phyloP scores from a whole-genome alignment of 495 filamentous ascomycete genomes.

The Penicillium silybi region DNA sequence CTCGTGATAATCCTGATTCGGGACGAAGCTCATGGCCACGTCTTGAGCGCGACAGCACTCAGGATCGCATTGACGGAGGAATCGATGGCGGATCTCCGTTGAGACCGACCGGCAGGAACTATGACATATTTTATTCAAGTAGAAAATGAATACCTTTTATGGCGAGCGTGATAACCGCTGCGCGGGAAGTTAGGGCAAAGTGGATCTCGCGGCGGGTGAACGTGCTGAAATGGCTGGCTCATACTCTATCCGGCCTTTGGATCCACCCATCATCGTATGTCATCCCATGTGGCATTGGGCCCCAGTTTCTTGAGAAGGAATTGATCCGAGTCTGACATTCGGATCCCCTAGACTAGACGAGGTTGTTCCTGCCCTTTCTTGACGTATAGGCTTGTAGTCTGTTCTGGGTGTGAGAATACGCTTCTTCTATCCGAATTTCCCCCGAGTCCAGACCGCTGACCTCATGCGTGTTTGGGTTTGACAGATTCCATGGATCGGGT shows the following conservation, averaged over 20 bases:
- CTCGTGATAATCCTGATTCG: slow-evolving; percentile 28
- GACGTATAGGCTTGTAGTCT: too few species aligned
- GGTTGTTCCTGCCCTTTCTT: not conserved
- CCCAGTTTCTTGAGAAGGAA: too few species aligned
- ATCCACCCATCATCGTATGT: slow-evolving; percentile 10
- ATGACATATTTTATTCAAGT: slow-evolving; percentile 8
- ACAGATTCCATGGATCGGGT: not conserved
- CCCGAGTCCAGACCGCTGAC: too few species aligned
- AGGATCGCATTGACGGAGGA: not conserved
- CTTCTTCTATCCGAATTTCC: too few species aligned
- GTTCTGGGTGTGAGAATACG: too few species aligned
- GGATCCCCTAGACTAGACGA: not conserved
- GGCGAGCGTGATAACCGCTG: slow-evolving; percentile 14
- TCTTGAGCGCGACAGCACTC: slow-evolving; percentile 1
- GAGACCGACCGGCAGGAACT: slow-evolving; percentile 5
- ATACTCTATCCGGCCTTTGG: slow-evolving; percentile 10
- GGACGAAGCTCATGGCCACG: slow-evolving; percentile 25
- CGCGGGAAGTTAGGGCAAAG: not conserved
- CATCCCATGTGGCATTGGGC: slow-evolving; percentile 22
- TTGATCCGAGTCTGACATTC: not conserved
- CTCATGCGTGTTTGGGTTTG: not conserved
- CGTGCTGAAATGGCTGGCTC: slow-evolving; percentile 39
- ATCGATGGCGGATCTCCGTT: slow-evolving; percentile 5
- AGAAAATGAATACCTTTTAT: slow-evolving; percentile 2
- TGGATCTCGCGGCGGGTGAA: slow-evolving; percentile 21